Evolutionary conservation across 768 basidiomycete genomes (phyloP).

Genomic region (Calocera viscosa): DNA sequence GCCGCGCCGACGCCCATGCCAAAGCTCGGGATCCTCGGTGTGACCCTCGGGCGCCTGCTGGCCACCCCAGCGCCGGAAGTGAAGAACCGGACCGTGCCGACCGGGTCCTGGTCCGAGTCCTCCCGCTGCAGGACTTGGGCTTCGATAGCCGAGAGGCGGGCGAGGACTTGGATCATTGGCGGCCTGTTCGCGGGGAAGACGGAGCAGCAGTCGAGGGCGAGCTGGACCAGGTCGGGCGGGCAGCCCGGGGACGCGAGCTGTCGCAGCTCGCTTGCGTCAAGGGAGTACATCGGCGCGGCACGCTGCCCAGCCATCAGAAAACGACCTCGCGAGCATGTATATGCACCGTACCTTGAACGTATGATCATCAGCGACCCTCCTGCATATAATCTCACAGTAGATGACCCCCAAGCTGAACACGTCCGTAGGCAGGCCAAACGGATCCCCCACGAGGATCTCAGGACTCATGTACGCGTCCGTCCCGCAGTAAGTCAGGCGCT

Average conservation of each 20-base stretch:
- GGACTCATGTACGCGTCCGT: constrained; percentile 95
- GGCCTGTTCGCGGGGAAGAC: constrained; percentile 59
- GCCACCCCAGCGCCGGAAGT: constrained; percentile 29
- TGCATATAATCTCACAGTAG: constrained; percentile 79
- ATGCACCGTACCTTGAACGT: constrained; percentile 27
- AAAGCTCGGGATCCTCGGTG: constrained; percentile 78
- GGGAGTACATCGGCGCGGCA: constrained; percentile 59
- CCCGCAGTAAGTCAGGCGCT: constrained; percentile 75
- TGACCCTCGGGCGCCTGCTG: constrained; percentile 43
- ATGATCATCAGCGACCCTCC: constrained; percentile 72
- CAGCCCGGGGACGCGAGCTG: constrained; percentile 57
- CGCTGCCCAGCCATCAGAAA: constrained; percentile 33
- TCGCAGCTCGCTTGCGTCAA: constrained; percentile 64
- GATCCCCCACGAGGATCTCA: constrained; percentile 79
- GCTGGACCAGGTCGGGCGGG: constrained; percentile 60
- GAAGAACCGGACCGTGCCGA: constrained; percentile 79
- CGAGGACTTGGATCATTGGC: constrained; percentile 64
- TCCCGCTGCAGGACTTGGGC: constrained; percentile 59
- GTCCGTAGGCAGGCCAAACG: constrained; percentile 89
- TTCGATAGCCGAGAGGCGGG: constrained; percentile 67
- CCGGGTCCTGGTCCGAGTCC: constrained; percentile 57
- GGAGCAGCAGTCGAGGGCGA: constrained; percentile 66
- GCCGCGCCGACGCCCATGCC: constrained; percentile 56
- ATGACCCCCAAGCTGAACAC: constrained; percentile 89
- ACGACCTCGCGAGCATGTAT: neutral